Base-by-base conservation (phyloP, 2,329 filamentous ascomycete species). In the Penicillium sp. region DNA sequence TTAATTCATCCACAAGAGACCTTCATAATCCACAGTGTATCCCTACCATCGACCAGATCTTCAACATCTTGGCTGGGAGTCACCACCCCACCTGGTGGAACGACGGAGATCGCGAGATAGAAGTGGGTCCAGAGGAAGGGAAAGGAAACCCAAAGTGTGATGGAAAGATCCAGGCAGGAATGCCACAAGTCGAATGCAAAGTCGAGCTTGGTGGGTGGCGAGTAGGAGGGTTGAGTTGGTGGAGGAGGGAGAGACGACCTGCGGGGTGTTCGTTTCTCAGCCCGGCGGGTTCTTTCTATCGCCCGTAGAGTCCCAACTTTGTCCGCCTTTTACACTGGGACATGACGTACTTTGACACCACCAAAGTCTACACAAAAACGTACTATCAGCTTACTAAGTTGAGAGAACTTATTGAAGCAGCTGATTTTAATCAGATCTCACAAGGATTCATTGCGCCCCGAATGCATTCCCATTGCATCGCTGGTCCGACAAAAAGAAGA, bases 1-100 rank as follows among this genome's bases (percentile, higher is more conserved):
- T 10, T 9, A 2, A 8, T 24, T 44, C 44, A 28, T 47, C 24
- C 13, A 12, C 13, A 8, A 17, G 13, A 38, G 7, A 17, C 10
- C 17, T 30, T n/a, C 22, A 17, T 12, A 19, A 35, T 51, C 37
- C 24, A 13, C 24, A 59, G 70, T 37, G 26, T 42, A 30, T 42
- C 85, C 85, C 56, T 84, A 96, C 93, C 94, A 98, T 97, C 73
- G 93, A 96, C 95, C 94, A 98, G 84, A 98, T 97, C 84, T 98
- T 98, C 85, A 97, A 86, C 95, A 98, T 98, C 76, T 83, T 93
- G 82, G 54, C 50, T 58, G 68, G 30, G 72, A 65, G 67, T 65
- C 62, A 69, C 65, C 67, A 62, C 66, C 65, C 63, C 62, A 64
- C 64, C 62, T 62, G 60, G 64, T 61, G 60, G 58, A 55, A 60